Base-by-base conservation (phyloP, 2,329 filamentous ascomycete genomes). In the Monilinia fructicola region DNA sequence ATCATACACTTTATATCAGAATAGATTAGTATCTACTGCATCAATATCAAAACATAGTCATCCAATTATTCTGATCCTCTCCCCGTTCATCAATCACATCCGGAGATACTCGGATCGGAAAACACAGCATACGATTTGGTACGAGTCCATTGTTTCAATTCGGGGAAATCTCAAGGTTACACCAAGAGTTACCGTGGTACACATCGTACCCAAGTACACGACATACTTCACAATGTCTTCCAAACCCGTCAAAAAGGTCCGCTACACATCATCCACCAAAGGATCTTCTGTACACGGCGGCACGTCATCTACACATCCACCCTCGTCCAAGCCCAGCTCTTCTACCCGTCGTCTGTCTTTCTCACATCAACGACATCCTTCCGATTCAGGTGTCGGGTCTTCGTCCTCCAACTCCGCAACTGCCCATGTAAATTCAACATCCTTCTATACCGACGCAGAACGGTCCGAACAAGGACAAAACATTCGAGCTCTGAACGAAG, bases 241-340 rank as follows among this genome's bases (percentile, higher is more conserved):
- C 11, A 59, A 60, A 18, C 64, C 54, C 0, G 42, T 42, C 18
- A 65, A 60, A 21, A 65, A 65, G 18, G 64, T 65, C n/a, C 64
- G 61, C 31, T 65, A 65, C 46, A 61, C 64, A 21, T 28, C 64
- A 3, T 61, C 54, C 4, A 65, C 64, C 46, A 66, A 66, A 46
- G 64, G 64, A 16, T 65, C 62, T 2, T 65, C 62, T 0, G 53
- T 59, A 7, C 52, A 48, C 40, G 62, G 53, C 12, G 62, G 54
- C 14, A n/a, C n/a, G n/a, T 23, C 58, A 11, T 35, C 44, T 9
- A 26, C 62, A 40, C 42, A 40, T 28, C 46, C 35, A 3, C 21
- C 21, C 10, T 28, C 44, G 18, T 62, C 59, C 23, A 28, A 42
- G 40, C n/a, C 59, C 11, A 16, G 38, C 2, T 48, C 61, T 12